Conservation (phyloP, 2,329 filamentous ascomycete species). For the Myriosclerotinia curreyana region DNA sequence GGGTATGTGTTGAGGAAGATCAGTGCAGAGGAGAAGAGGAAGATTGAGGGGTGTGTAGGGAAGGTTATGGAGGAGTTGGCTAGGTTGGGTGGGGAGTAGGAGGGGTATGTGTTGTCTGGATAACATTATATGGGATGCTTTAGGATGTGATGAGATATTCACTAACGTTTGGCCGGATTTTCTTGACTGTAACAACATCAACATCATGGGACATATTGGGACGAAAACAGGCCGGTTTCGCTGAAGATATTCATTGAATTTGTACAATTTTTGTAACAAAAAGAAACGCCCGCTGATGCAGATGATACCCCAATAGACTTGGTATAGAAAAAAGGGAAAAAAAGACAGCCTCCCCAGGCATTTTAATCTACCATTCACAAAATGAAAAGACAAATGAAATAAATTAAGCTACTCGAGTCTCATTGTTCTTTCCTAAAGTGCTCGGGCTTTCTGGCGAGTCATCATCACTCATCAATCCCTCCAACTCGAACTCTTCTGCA, state of each 20-base stretch:
- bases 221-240: not conserved
- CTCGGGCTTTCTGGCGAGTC: constrained; percentile 60
- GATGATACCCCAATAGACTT: constrained; percentile 19
- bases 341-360: not conserved
- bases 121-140: not conserved
- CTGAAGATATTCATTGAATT: constrained; percentile 3
- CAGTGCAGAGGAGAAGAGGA: constrained; percentile 32
- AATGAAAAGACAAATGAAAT: constrained; percentile 17
- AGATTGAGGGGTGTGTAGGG: constrained; percentile 34
- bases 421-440: constrained; percentile 48
- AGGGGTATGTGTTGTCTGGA: not conserved
- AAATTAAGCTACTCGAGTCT: constrained; percentile 31
- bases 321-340: constrained; percentile 3
- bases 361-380: constrained; percentile 12
- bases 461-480: constrained; percentile 84
- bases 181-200: not conserved
- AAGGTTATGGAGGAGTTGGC: constrained; percentile 34
- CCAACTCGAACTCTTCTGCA: constrained; percentile 90
- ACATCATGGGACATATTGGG: not conserved
- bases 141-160: not conserved
- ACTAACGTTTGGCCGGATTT: not conserved
- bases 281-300: constrained; percentile 15
- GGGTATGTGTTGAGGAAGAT: constrained; percentile 66
- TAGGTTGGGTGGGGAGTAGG: constrained; percentile 26
- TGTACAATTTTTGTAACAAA: constrained; percentile 16